Percentiles rank a stretch among this genome's conserved stretches.
phyloP scores from a whole-genome alignment of 2,329 filamentous ascomycete genomes.

The Fusarium luffae region DNA sequence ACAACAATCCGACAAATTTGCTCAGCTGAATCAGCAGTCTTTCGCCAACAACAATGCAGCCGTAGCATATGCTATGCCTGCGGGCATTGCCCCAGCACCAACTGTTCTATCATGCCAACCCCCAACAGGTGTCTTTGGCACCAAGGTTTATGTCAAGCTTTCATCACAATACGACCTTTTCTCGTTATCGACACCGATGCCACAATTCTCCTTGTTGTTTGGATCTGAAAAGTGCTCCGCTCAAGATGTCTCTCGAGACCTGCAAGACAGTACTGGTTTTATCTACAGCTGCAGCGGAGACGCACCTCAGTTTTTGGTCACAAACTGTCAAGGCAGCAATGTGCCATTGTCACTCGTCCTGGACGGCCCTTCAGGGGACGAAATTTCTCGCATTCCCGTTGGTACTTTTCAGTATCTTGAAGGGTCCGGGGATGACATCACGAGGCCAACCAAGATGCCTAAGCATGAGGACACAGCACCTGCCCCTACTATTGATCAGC shows the following conservation, averaged over 20 bases:
- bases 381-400: slow-evolving; percentile 61
- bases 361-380: slow-evolving; percentile 63
- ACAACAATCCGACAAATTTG: slow-evolving; percentile 63
- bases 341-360: slow-evolving; percentile 67
- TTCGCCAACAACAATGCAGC: slow-evolving; percentile 71
- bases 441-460: slow-evolving; percentile 51
- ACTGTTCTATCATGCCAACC: slow-evolving; percentile 79
- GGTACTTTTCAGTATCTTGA: slow-evolving; percentile 62
- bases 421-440: slow-evolving; percentile 60
- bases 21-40: slow-evolving; percentile 65
- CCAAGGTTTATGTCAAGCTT: slow-evolving; percentile 78
- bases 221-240: slow-evolving; percentile 75
- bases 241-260: slow-evolving; percentile 71
- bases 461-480: slow-evolving; percentile 54
- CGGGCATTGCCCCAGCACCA: slow-evolving; percentile 51
- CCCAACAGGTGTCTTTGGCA: slow-evolving; percentile 73
- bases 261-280: slow-evolving; percentile 68
- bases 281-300: slow-evolving; percentile 79
- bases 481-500: slow-evolving; percentile 53
- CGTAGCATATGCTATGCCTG: slow-evolving; percentile 73
- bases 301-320: slow-evolving; percentile 70
- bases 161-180: slow-evolving; percentile 79
- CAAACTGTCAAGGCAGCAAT: slow-evolving; percentile 60
- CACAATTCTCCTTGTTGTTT: slow-evolving; percentile 76
- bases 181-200: slow-evolving; percentile 63